These are phyloP conservation scores for Dissophora globulifera DNA, from an alignment of 192 early-diverging fungal genomes.

Conservation along the genomic window DNA sequence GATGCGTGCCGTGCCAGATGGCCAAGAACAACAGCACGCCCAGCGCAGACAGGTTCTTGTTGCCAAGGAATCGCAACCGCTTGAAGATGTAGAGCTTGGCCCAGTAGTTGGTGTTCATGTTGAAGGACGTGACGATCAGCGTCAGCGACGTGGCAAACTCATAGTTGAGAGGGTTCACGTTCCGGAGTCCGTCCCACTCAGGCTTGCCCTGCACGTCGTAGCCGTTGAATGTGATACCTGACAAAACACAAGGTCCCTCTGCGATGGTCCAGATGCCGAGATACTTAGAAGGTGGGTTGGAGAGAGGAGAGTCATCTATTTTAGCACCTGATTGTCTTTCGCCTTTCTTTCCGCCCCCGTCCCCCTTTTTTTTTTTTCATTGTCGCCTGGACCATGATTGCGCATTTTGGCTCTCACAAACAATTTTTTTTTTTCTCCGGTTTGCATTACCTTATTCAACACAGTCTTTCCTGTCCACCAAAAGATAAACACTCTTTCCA, in stretches of 20 bases:
- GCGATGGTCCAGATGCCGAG: constrained; percentile 70
- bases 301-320: background rate
- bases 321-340: no score
- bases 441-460: constrained; percentile 57
- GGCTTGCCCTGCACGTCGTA: constrained; percentile 54
- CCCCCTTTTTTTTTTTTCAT: background rate
- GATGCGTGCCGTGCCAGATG: constrained; percentile 71
- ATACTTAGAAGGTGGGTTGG: constrained; percentile 55
- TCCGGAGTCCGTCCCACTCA: constrained; percentile 64
- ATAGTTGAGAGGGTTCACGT: constrained; percentile 60
- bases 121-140: constrained; percentile 67
- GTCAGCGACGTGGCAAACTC: constrained; percentile 63
- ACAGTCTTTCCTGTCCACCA: constrained; percentile 63
- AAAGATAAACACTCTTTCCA: constrained; percentile 53
- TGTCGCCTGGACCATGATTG: no score
- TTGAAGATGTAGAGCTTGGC: constrained; percentile 72
- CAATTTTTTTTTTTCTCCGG: no score
- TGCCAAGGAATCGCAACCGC: constrained; percentile 64
- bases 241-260: constrained; percentile 65
- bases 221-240: constrained; percentile 70
- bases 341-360: background rate
- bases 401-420: no score
- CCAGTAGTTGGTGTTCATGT: constrained; percentile 75
- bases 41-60: constrained; percentile 62
- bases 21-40: constrained; percentile 64